These are phyloP conservation scores for Xylaria sp. DNA, from an alignment of 2,329 filamentous ascomycete species.

Conservation along the genomic window DNA sequence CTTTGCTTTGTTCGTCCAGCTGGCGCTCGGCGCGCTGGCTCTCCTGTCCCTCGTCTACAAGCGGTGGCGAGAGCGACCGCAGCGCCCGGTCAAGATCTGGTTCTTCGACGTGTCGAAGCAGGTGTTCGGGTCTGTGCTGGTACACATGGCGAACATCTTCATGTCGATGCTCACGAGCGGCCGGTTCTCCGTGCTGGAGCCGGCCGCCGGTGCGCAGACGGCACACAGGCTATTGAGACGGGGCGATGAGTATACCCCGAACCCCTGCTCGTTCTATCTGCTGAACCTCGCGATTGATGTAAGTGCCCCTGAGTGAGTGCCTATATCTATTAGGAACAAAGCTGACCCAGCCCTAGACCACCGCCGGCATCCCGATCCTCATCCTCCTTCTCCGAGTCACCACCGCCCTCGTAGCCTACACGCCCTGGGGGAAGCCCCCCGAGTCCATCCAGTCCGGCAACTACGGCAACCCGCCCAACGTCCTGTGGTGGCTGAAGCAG, in stretches of 20 bases:
- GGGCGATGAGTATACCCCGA: conserved; percentile 68
- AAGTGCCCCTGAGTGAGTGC: conserved; percentile 59
- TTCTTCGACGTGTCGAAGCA: conserved; percentile 98
- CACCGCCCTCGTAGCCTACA: conserved; percentile 71
- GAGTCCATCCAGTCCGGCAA: conserved; percentile 93
- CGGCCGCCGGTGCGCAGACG: conserved; percentile 44
- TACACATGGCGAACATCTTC: conserved; percentile 90
- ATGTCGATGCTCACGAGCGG: conserved; percentile 96
- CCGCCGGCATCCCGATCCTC: conserved; percentile 91
- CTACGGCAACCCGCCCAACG: conserved; percentile 82
- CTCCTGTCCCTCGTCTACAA: conserved; percentile 89
- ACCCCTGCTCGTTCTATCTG: conserved; percentile 95
- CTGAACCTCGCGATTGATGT: conserved; percentile 95
- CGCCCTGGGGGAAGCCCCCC: conserved; percentile 75
- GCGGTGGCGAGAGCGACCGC: conserved; percentile 87
- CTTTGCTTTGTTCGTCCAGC: conserved; percentile 90
- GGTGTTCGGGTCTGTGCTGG: conserved; percentile 87
- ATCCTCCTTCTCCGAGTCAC: conserved; percentile 82
- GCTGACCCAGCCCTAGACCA: conserved; percentile 65
- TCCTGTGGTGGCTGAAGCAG: conserved; percentile 94
- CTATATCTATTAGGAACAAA: conserved; percentile 16
- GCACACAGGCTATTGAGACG: conserved; percentile 43
- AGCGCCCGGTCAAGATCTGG: conserved; percentile 94
- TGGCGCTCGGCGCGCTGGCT: conserved; percentile 79
- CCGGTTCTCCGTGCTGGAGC: conserved; percentile 68